Base-by-base conservation (phyloP, 1,139 yeast genomes). In the Pichia sp. region DNA sequence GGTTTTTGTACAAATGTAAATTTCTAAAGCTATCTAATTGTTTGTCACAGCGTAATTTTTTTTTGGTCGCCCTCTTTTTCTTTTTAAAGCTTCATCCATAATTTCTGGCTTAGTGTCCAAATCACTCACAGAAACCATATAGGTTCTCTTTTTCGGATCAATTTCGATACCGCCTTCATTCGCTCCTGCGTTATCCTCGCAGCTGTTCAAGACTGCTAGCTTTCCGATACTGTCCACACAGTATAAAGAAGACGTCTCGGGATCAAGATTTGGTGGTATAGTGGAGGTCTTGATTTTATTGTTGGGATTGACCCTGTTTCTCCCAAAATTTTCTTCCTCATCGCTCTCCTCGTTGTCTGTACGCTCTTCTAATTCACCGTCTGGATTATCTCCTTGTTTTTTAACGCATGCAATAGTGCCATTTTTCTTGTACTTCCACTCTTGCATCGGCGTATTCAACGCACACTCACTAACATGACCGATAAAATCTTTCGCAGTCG, bases 401-500 rank as follows among this genome's bases (percentile, higher is more conserved):
- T 59, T 61, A 15, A 66, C 69, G 44, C 59, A 55, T 13, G 64
- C 57, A 13, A 67, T 60, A 15, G 60, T 54, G 5, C 70, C 70
- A 55, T 64, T 66, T 45, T 64, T 67, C 49, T 65, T 66, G 52
- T 58, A 65, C 41, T 60, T 60, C 70, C 70, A 65, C 40, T 59
- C 60, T 29, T 62, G 64, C 69, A 66, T 65, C 31, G 70, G 69
- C 2, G 69, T 64, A 36, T 58, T 61, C 45, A 60, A 54, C 50
- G 90, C 87, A 70, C 93, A 86, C 36, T 77, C 81, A 47, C 75
- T 75, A 61, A 87, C 83, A 67, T 87, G 95, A 45, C 79, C 85
- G 30, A 86, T 76, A 67, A 87, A 87, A 5, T 72, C 72, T 61
- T 80, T 82, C 19, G 85, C 77, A 49, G 75, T 72, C 5, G 76